A percentile compares a stretch with the other conserved stretches of the same genome.
Conservation (phyloP, 2,329 filamentous ascomycete genomes). For the Myrmaecium sp. region DNA sequence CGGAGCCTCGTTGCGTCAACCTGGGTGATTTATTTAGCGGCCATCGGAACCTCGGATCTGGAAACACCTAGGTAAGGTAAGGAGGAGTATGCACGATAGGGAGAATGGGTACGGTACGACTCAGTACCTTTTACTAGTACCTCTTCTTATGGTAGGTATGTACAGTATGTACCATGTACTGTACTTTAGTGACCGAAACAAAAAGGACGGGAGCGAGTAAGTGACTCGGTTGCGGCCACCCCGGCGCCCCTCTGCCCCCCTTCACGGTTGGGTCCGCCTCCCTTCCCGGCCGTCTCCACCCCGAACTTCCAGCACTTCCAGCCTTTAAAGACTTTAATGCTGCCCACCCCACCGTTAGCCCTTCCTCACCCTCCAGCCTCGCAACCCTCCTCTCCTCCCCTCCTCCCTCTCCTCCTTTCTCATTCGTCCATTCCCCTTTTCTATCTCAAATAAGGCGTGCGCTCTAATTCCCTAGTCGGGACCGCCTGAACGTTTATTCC, state of each 20-base stretch:
- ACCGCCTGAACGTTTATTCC: constrained; percentile 17
- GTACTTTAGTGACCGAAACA: background rate
- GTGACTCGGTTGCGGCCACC: constrained; percentile 14
- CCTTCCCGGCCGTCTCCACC: constrained; percentile 16
- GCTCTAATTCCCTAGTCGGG: constrained; percentile 16
- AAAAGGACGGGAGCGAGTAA: background rate
- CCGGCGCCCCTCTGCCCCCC: no score
- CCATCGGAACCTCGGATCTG: no score
- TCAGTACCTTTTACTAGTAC: constrained; percentile 20
- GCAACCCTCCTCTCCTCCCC: no score
- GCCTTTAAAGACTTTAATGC: constrained; percentile 18
- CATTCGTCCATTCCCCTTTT: constrained; percentile 23
- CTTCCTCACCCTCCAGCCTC: constrained; percentile 22
- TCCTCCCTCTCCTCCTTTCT: constrained; percentile 25
- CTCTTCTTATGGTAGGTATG: background rate
- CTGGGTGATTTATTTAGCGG: no score
- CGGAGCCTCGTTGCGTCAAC: no score
- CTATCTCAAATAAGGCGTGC: constrained; percentile 21
- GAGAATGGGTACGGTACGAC: constrained; percentile 7
- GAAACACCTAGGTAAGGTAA: constrained; percentile 20
- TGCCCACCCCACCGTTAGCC: constrained; percentile 20
- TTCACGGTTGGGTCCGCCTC: no score
- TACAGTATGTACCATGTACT: no score
- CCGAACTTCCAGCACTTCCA: constrained; percentile 4
- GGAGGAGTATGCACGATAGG: constrained; percentile 20